Evolutionary conservation across 495 filamentous ascomycete genomes (phyloP).

Genomic region (Aspergillus avenaceus): DNA sequence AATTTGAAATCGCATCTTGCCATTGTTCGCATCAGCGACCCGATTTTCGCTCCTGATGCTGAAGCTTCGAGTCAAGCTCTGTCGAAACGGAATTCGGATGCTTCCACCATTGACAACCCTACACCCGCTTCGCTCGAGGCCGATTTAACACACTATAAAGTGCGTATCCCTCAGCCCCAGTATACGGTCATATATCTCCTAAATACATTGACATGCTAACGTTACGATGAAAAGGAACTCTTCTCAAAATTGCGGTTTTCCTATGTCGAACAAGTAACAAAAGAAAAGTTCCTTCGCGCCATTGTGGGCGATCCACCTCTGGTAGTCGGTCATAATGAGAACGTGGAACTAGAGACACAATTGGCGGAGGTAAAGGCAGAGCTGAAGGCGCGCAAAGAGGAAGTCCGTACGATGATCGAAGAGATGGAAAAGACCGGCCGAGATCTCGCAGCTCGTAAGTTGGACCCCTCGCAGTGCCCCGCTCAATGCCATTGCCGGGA

Average conservation of each 20-base stretch:
- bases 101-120: slow-evolving; percentile 63
- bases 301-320: slow-evolving; percentile 88
- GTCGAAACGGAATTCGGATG: slow-evolving; percentile 63
- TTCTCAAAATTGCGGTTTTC: slow-evolving; percentile 96
- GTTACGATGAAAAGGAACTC: slow-evolving; percentile 55
- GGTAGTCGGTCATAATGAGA: slow-evolving; percentile 77
- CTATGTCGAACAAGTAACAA: slow-evolving; percentile 76
- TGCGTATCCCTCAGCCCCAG: too few relatives aligned
- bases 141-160: slow-evolving; percentile 84
- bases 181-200: too few relatives aligned
- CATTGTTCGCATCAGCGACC: slow-evolving; percentile 73
- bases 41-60: slow-evolving; percentile 51
- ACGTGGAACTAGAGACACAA: slow-evolving; percentile 69
- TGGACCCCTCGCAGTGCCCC: neutral
- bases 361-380: slow-evolving; percentile 68
- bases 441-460: slow-evolving; percentile 50
- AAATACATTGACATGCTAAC: neutral
- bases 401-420: slow-evolving; percentile 67
- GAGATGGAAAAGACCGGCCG: slow-evolving; percentile 66
- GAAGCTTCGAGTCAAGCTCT: slow-evolving; percentile 24
- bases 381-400: slow-evolving; percentile 72
- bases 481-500: too few relatives aligned
- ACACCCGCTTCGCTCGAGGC: slow-evolving; percentile 75
- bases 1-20: slow-evolving; percentile 50
- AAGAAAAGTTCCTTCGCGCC: slow-evolving; percentile 90